These are phyloP conservation scores for Wickerhamomyces sp. DNA, from an alignment of 1,139 yeast species.

Conservation along the genomic window DNA sequence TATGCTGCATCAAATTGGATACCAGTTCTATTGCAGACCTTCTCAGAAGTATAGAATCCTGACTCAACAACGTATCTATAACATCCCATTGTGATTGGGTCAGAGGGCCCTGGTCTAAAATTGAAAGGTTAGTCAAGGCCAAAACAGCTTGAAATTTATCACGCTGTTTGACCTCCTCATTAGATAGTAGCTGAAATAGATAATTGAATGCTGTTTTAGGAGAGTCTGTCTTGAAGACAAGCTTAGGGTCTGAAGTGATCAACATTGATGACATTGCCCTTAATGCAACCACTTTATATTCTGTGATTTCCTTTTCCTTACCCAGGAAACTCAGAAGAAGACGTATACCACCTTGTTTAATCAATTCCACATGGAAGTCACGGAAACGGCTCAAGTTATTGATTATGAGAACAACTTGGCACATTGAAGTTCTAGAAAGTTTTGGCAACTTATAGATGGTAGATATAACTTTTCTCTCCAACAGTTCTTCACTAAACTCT, in stretches of 20 bases:
- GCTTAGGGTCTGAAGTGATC: constrained; percentile 32
- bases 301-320: constrained; percentile 18
- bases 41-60: constrained; percentile 13
- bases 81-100: constrained; percentile 18
- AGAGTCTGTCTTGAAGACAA: constrained; percentile 35
- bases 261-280: constrained; percentile 36
- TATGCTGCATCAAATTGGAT: constrained; percentile 20
- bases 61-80: constrained; percentile 14
- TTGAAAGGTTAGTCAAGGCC: constrained; percentile 19
- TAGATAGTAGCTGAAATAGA: constrained; percentile 35
- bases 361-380: constrained; percentile 30
- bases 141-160: constrained; percentile 17
- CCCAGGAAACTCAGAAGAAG: constrained; percentile 33
- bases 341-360: constrained; percentile 42
- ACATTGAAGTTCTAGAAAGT: constrained; percentile 11
- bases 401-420: constrained; percentile 14
- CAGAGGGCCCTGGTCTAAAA: constrained; percentile 15
- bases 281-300: constrained; percentile 10
- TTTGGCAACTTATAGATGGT: constrained; percentile 11
- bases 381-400: constrained; percentile 11
- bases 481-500: constrained; percentile 13
- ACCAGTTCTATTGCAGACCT: constrained; percentile 19
- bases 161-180: constrained; percentile 7
- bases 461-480: constrained; percentile 18
- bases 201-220: constrained; percentile 37